Base-by-base conservation (phyloP, 2,329 filamentous ascomycete species). In the Emericellopsis atlantica region DNA sequence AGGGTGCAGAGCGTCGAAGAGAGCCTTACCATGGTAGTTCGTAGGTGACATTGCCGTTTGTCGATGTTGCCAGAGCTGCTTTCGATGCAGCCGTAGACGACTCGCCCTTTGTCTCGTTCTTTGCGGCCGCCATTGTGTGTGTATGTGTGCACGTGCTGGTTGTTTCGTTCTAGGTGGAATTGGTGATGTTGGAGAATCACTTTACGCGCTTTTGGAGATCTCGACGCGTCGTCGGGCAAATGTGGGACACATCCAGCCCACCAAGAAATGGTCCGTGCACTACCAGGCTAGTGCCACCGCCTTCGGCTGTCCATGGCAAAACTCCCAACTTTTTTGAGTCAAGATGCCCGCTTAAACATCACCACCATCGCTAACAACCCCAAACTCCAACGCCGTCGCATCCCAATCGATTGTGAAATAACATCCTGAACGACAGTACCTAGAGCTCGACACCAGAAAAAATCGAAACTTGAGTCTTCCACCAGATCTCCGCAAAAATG, bases 11-110 rank as follows among this genome's bases (percentile, higher is more conserved):
- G 15, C 31, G 8, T 11, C 3, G 2, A 44, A 24, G 26, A 23
- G 26, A 9, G 12, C 12, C 59, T 44, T 66, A 87, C 84, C 84
- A 92, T 64, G 85, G 85, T 43, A 92, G 67, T 60, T 92, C 85
- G 51, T 88, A 89, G 49, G 67, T 76, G 9, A 66, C 47, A 16
- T 63, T 61, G 37, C 67, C 71, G 48, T 69, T 75, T 4, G 70
- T 57, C 21, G 65, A 66, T 5, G 67, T 58, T 16, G 66, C 66
- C 35, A 76, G 52, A 2, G 67, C 69, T 49, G 74, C 72, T 52
- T 78, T 81, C 36, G 70, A 65, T 18, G 71, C 74, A 33, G 75
- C 66, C 5, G 62, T 76, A 14, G 76, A 79, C 5, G 77, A 79
- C 51, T 81, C 76, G 57, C 76, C 76, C 47, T 53, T 64, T 48